phyloP scores from a whole-genome alignment of 371 early-diverging fungal species.

The Gilbertella persicaria region DNA sequence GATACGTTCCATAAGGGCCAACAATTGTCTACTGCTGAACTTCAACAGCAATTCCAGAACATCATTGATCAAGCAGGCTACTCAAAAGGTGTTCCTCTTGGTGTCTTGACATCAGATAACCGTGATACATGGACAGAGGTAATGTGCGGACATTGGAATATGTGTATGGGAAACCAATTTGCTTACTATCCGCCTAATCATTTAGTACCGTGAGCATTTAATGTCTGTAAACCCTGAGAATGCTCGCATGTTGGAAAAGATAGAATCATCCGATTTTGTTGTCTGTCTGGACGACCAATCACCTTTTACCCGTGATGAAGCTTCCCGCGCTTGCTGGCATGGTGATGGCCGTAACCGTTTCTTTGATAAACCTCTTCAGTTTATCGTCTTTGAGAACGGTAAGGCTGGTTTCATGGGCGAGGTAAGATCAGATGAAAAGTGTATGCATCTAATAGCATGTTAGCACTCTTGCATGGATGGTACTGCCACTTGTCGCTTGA shows the following conservation, averaged over 20 bases:
- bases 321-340: constrained; percentile 84
- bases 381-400: constrained; percentile 95
- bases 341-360: constrained; percentile 93
- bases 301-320: constrained; percentile 86
- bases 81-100: constrained; percentile 73
- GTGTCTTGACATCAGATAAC: constrained; percentile 91
- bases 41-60: constrained; percentile 73
- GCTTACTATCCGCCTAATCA: too few species aligned
- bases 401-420: constrained; percentile 95
- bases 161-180: too few species aligned
- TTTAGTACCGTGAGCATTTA: constrained; percentile 65
- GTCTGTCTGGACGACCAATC: constrained; percentile 85
- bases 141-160: constrained; percentile 13
- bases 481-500: constrained; percentile 83
- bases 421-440: constrained; percentile 3
- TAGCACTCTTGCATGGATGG: constrained; percentile 96
- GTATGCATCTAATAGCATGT: not conserved
- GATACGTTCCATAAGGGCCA: constrained; percentile 76
- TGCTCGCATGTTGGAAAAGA: constrained; percentile 65
- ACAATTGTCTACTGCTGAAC: constrained; percentile 81
- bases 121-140: constrained; percentile 93
- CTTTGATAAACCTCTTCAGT: constrained; percentile 93
- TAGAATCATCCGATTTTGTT: constrained; percentile 83
- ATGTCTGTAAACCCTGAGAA: constrained; percentile 68
- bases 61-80: constrained; percentile 80